Percentiles rank a stretch among this genome's conserved stretches.
These are phyloP conservation scores for Baudoinia panamericana DNA, from an alignment of 495 filamentous ascomycete genomes.

Conservation along the genomic window DNA sequence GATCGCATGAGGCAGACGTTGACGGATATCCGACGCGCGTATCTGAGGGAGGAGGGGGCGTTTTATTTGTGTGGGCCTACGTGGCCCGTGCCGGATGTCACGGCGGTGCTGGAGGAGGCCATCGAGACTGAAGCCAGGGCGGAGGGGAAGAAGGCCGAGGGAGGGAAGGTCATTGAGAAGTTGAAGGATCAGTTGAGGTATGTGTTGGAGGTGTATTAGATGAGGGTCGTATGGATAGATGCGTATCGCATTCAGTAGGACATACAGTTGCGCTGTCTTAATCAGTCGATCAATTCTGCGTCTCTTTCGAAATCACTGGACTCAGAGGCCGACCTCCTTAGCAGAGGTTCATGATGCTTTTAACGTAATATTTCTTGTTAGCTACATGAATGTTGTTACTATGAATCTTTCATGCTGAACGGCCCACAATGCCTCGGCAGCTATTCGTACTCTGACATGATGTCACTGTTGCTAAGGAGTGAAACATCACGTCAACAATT, in stretches of 20 bases:
- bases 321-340: no score
- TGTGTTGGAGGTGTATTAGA: conserved; percentile 88
- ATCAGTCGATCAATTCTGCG: neutral
- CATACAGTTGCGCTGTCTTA: neutral
- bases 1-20: conserved; percentile 89
- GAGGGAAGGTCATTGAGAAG: conserved; percentile 58
- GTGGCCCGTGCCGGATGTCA: conserved; percentile 98
- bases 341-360: no score
- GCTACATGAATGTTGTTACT: no score
- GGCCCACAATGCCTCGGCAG: no score
- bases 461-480: no score
- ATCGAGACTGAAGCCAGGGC: conserved; percentile 62
- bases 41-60: conserved; percentile 72
- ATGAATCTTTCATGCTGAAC: no score
- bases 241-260: neutral
- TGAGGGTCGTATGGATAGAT: conserved; percentile 1
- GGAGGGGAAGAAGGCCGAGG: conserved; percentile 16
- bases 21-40: conserved; percentile 74
- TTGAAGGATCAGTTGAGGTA: conserved; percentile 90
- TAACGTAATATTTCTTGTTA: no score
- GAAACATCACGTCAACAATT: no score
- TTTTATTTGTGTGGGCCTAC: conserved; percentile 98
- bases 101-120: conserved; percentile 82
- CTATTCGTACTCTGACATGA: no score
- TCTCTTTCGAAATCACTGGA: neutral